Percentiles rank a stretch among this genome's conserved stretches.
Evolutionary conservation across 2,329 filamentous ascomycete genomes (phyloP).

Genomic region (Cordyceps pruinosa): DNA sequence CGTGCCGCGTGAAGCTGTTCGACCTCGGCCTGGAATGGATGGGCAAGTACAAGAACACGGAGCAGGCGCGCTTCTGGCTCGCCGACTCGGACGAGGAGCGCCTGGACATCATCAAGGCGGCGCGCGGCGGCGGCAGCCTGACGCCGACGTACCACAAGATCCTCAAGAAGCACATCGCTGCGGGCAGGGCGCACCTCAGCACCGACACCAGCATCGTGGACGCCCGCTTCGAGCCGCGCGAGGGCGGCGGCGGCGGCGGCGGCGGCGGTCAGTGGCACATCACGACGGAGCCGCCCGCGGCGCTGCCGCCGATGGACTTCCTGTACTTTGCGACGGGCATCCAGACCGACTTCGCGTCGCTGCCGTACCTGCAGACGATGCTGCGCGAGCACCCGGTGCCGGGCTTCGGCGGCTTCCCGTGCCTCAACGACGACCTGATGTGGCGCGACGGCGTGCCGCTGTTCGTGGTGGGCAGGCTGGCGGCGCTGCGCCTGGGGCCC

Average conservation of each 20-base stretch:
- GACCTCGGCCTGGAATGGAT: slow-evolving; percentile 74
- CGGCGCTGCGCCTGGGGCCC: slow-evolving; percentile 61
- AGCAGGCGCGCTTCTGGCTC: slow-evolving; percentile 71
- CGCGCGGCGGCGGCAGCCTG: slow-evolving; percentile 70
- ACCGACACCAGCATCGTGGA: slow-evolving; percentile 49
- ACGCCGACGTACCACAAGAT: slow-evolving; percentile 61
- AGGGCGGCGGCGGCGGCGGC: slow-evolving; percentile 28
- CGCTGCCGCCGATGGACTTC: slow-evolving; percentile 55
- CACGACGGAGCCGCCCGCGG: slow-evolving; percentile 42
- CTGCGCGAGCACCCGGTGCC: slow-evolving; percentile 53
- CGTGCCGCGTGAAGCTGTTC: slow-evolving; percentile 62
- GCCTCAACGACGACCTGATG: slow-evolving; percentile 68
- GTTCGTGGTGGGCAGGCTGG: slow-evolving; percentile 63
- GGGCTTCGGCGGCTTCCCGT: slow-evolving; percentile 60
- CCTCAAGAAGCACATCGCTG: slow-evolving; percentile 52
- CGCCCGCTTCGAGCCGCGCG: slow-evolving; percentile 40
- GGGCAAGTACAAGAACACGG: slow-evolving; percentile 72
- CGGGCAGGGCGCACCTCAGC: slow-evolving; percentile 46
- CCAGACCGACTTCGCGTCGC: slow-evolving; percentile 51
- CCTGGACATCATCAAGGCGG: slow-evolving; percentile 56
- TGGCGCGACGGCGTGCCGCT: slow-evolving; percentile 68
- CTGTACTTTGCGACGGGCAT: slow-evolving; percentile 73
- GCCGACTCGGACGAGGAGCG: slow-evolving; percentile 66
- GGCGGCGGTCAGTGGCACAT: slow-evolving; percentile 33
- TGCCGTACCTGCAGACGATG: slow-evolving; percentile 57